These are phyloP conservation scores for Solanum dulcamara DNA, from an alignment of 257 asterid species.

Conservation along the genomic window DNA sequence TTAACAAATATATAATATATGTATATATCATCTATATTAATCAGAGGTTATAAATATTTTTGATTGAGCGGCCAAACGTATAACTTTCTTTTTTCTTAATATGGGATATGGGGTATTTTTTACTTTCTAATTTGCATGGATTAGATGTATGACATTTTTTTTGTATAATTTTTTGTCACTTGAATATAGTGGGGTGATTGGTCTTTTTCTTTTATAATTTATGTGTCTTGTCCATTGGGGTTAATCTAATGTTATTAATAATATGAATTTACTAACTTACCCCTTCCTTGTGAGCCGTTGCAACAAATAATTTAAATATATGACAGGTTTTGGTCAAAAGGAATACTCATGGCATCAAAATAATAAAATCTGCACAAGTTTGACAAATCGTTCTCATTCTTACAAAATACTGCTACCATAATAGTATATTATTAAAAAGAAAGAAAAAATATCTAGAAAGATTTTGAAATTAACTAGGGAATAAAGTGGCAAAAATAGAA, in stretches of 20 bases:
- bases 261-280: neutral
- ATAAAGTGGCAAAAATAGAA: neutral
- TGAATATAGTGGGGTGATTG: neutral
- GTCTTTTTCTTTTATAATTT: neutral
- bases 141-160: neutral
- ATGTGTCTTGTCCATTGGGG: neutral
- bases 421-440: neutral
- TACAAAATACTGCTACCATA: neutral
- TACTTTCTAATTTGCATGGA: neutral
- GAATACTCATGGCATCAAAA: neutral
- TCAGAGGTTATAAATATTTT: too few species aligned
- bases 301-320: neutral
- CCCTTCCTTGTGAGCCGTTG: neutral
- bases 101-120: too few species aligned
- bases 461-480: neutral
- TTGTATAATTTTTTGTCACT: neutral
- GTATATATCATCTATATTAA: too few species aligned
- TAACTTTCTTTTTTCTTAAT: too few species aligned
- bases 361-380: neutral
- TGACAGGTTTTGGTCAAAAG: neutral
- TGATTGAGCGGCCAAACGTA: too few species aligned
- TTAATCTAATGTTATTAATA: neutral
- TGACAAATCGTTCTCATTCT: neutral
- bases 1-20: too few species aligned
- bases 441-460: neutral